These are phyloP conservation scores for Aspergillus nomiae DNA, from an alignment of 2,329 filamentous ascomycete genomes.

Conservation along the genomic window DNA sequence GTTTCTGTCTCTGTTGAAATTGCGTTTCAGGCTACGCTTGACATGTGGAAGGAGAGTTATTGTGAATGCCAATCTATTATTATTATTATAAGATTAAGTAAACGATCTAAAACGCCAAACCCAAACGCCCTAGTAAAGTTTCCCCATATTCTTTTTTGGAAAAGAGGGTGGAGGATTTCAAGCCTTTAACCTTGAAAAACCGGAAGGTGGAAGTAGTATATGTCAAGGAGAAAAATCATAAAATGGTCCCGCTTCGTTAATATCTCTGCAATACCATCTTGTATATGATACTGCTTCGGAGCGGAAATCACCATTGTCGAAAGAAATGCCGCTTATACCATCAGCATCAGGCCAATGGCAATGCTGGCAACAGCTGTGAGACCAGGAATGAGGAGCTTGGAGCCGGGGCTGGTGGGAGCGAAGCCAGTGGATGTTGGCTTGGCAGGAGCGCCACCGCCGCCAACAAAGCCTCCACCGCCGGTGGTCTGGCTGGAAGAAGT, in stretches of 20 bases:
- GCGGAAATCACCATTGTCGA: background rate
- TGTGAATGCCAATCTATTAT: background rate
- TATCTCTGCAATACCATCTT: background rate
- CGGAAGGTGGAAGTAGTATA: background rate
- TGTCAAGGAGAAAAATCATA: background rate
- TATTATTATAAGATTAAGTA: background rate
- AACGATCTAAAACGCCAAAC: background rate
- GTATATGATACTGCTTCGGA: background rate
- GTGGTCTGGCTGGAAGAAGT: constrained; percentile 13
- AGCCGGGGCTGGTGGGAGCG: constrained; percentile 24
- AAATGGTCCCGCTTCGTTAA: background rate
- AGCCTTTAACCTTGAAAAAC: background rate
- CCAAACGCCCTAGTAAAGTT: background rate
- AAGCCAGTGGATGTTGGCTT: constrained; percentile 15
- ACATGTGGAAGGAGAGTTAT: background rate
- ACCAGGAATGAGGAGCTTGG: constrained; percentile 28
- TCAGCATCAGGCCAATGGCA: constrained; percentile 23
- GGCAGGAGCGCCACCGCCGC: constrained; percentile 4
- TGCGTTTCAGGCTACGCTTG: background rate
- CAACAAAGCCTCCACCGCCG: constrained; percentile 7
- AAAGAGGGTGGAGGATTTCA: background rate
- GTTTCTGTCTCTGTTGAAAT: background rate
- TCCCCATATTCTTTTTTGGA: background rate
- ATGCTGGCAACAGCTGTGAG: constrained; percentile 24
- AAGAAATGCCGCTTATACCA: constrained; percentile 23